Base-by-base conservation (phyloP, 495 filamentous ascomycete species). In the Hypoxylon fragiforme region DNA sequence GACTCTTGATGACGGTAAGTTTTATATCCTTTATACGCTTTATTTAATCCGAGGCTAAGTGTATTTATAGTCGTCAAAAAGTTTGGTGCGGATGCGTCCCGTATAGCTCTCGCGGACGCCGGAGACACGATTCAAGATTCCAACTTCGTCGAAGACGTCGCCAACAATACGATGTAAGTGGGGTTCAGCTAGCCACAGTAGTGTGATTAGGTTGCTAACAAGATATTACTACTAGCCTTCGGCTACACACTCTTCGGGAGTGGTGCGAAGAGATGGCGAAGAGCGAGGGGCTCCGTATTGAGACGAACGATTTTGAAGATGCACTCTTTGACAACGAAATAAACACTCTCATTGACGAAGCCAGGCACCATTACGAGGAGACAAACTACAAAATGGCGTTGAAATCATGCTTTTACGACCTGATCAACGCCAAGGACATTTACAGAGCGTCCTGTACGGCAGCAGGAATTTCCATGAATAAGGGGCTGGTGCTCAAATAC, bases 81-180 rank as follows among this genome's bases (percentile, higher is more conserved):
- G 70, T 98, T 91, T 67, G 94, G 92, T 59, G 91, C 94, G 6
- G 92, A 97, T 72, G 92, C 92, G 13, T 87, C 88, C 24, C 80
- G 92, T 66, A 88, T 98, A 54, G 91, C 92, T 6, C 84, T 98
- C 47, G 91, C 92, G 22, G 94, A 98, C 73, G 91, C 90, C 13
- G 94, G 94, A 61, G 94, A 98, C 71, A 89, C 89, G 45, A 89
- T 97, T 47, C 85, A 91, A 51, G 94, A 98, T 73, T 92, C 94
- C 47, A 99, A 99, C 76, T 95, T 99, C 62, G 94, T 96, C 59
- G 94, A 99, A 75, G 81, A 85, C 56, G 91, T 96, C 20, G 92
- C 92, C 32, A 91, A 96, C 70, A 88, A 84, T 66, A 92, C 84
- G 62, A 94, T 97, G 42, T 61, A 48, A 48, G 57, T 47, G 7